These are phyloP conservation scores for Lagerstroemia speciosa DNA, from an alignment of 345 rosid genomes.

Conservation along the genomic window DNA sequence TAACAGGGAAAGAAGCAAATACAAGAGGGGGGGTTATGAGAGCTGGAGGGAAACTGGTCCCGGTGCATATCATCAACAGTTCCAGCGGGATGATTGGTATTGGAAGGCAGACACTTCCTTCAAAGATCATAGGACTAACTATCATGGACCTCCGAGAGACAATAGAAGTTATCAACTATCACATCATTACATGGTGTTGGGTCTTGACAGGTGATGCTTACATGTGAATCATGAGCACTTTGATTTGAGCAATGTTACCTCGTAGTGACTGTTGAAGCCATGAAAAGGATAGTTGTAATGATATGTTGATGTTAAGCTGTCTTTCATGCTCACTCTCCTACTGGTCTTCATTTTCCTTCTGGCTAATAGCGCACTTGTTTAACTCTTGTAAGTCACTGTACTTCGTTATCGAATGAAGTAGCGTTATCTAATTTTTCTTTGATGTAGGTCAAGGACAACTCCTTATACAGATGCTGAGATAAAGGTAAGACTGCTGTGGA, in stretches of 20 bases:
- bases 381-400: neutral
- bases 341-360: neutral
- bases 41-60: slow-evolving; percentile 69
- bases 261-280: neutral
- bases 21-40: slow-evolving; percentile 56
- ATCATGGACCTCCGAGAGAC: slow-evolving; percentile 51
- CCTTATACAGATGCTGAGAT: slow-evolving; percentile 92
- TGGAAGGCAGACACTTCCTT: slow-evolving; percentile 72
- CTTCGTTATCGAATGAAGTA: neutral
- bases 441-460: slow-evolving; percentile 45
- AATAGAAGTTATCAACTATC: slow-evolving; percentile 54
- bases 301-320: neutral
- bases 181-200: slow-evolving; percentile 83
- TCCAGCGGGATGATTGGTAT: slow-evolving; percentile 97
- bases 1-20: slow-evolving; percentile 79
- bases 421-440: slow-evolving; percentile 4
- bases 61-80: slow-evolving; percentile 69
- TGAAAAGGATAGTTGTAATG: neutral
- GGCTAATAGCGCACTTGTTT: neutral
- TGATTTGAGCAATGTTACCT: neutral
- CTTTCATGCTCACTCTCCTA: neutral
- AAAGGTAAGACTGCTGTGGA: slow-evolving; percentile 43
- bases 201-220: slow-evolving; percentile 69
- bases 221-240: neutral
- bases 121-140: slow-evolving; percentile 52